These are phyloP conservation scores for Colletotrichum incanum DNA, from an alignment of 2,329 filamentous ascomycete species.

Conservation along the genomic window DNA sequence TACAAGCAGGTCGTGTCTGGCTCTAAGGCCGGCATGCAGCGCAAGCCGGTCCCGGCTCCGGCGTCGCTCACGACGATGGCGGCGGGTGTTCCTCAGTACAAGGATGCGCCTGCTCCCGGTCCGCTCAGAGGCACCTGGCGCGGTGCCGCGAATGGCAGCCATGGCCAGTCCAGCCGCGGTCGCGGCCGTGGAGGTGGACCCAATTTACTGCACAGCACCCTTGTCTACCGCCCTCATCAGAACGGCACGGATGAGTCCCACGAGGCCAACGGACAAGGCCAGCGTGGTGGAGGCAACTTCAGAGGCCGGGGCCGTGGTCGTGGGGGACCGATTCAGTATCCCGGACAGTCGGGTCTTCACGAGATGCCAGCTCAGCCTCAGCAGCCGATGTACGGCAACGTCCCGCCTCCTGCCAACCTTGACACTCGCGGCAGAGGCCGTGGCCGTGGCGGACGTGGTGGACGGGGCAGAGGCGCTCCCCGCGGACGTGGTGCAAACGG, in stretches of 20 bases:
- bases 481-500: conserved; percentile 53
- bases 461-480: conserved; percentile 51
- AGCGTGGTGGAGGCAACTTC: conserved; percentile 46
- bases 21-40: conserved; percentile 71
- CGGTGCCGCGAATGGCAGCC: conserved; percentile 65
- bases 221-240: conserved; percentile 65
- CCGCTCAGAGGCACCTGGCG: conserved; percentile 72
- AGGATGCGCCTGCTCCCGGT: conserved; percentile 67
- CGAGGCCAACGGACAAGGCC: conserved; percentile 49
- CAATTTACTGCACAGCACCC: conserved; percentile 65
- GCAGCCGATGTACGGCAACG: conserved; percentile 63
- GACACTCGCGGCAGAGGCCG: conserved; percentile 62
- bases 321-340: conserved; percentile 35
- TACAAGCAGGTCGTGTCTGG: conserved; percentile 84
- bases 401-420: conserved; percentile 73
- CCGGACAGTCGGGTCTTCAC: conserved; percentile 35
- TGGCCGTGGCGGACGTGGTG: conserved; percentile 51
- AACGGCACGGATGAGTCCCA: conserved; percentile 49
- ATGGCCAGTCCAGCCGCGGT: conserved; percentile 52
- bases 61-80: conserved; percentile 69
- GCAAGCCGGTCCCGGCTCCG: conserved; percentile 62
- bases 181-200: conserved; percentile 55
- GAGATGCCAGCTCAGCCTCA: conserved; percentile 44
- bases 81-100: conserved; percentile 74
- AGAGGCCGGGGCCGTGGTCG: conserved; percentile 41